phyloP scores from a whole-genome alignment of 805 yeast genomes.

The Saturnispora bothae region DNA sequence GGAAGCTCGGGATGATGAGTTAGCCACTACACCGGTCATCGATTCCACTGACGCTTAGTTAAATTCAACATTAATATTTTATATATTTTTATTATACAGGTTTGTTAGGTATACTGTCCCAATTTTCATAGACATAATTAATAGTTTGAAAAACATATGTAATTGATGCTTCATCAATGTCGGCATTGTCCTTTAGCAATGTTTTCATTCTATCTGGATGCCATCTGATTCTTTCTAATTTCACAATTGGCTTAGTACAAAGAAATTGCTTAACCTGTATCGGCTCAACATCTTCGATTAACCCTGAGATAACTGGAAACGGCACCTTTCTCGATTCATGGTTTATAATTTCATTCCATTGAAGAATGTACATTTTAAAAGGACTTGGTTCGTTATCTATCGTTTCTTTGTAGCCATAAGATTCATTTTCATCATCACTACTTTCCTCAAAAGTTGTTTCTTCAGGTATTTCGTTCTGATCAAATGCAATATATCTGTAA shows the following conservation, averaged over 20 bases:
- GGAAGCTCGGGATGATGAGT: slow-evolving; percentile 18
- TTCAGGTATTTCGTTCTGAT: slow-evolving; percentile 10
- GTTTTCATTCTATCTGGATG: slow-evolving; percentile 56
- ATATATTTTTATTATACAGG: no score
- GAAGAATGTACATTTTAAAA: slow-evolving; percentile 18
- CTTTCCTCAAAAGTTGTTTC: neutral
- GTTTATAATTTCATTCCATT: slow-evolving; percentile 20
- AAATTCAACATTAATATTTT: no score
- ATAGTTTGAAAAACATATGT: slow-evolving; percentile 35
- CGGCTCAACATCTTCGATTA: slow-evolving; percentile 11
- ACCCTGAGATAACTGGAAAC: slow-evolving; percentile 15
- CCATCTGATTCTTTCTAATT: slow-evolving; percentile 51
- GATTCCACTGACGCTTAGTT: slow-evolving; percentile 3
- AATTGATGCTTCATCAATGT: slow-evolving; percentile 13
- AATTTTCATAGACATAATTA: slow-evolving; percentile 28
- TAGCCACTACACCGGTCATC: slow-evolving; percentile 9
- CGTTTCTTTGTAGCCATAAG: slow-evolving; percentile 6
- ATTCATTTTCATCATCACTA: neutral
- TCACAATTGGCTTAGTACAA: slow-evolving; percentile 19
- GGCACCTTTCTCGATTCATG: slow-evolving; percentile 11
- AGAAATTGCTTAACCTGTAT: slow-evolving; percentile 14
- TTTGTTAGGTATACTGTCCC: no score
- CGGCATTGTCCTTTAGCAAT: slow-evolving; percentile 10
- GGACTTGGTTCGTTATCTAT: slow-evolving; percentile 2
- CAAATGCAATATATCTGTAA: slow-evolving; percentile 32